Conservation (phyloP, 305 asterid species). For the Vinca major region DNA sequence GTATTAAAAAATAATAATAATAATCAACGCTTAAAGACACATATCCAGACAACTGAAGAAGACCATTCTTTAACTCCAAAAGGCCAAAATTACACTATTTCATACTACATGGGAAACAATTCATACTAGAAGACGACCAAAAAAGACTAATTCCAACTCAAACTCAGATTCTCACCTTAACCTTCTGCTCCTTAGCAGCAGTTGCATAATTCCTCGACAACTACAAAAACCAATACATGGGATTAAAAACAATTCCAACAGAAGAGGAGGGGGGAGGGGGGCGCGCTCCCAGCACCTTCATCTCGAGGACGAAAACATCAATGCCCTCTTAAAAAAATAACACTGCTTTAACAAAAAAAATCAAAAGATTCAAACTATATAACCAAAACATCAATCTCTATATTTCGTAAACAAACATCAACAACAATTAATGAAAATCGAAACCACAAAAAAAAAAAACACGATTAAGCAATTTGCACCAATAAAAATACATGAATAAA, state of each 20-base stretch:
- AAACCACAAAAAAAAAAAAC: too few relatives aligned
- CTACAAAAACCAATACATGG: conserved; percentile 31
- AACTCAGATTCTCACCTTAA: conserved; percentile 40
- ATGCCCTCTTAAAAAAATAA: neutral
- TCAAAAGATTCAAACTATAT: too few relatives aligned
- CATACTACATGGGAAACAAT: neutral
- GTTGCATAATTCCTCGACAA: conserved; percentile 51
- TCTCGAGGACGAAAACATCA: neutral
- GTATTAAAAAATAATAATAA: too few relatives aligned
- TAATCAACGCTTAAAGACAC: neutral
- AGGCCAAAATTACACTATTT: neutral
- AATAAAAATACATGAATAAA: neutral
- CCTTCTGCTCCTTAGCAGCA: conserved; percentile 49
- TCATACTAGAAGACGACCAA: neutral
- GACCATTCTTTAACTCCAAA: conserved; percentile 7
- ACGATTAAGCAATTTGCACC: too few relatives aligned
- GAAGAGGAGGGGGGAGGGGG: neutral
- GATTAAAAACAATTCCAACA: neutral
- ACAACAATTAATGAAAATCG: too few relatives aligned
- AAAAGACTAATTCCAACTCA: neutral
- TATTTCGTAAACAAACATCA: too few relatives aligned
- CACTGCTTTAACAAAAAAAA: too few relatives aligned
- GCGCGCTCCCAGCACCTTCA: neutral
- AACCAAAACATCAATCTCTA: too few relatives aligned
- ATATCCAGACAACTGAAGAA: neutral